Evolutionary conservation across 306 rosid species (phyloP).

Genomic region (Prunus dulcis): DNA sequence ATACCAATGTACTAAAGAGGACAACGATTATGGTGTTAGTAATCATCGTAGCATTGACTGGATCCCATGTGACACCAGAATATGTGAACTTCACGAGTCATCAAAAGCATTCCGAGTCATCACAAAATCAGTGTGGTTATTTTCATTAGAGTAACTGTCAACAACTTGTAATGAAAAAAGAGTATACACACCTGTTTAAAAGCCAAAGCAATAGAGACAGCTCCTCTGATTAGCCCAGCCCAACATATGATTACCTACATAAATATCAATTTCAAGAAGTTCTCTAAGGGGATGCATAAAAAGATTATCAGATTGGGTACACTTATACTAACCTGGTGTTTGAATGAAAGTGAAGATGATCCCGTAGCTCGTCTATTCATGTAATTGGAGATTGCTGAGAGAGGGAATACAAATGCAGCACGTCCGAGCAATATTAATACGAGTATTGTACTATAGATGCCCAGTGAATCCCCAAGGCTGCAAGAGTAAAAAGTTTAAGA

Average conservation of each 20-base stretch:
- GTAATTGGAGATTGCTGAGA: conserved; percentile 64
- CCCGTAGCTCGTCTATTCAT: conserved; percentile 41
- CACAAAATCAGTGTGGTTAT: background rate
- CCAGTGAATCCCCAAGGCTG: conserved; percentile 58
- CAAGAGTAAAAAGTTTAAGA: conserved; percentile 15
- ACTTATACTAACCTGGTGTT: conserved; percentile 55
- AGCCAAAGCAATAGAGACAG: conserved; percentile 92
- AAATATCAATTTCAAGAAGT: background rate
- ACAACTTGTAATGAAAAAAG: background rate
- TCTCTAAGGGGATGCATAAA: background rate
- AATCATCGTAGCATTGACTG: conserved; percentile 69
- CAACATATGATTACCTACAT: conserved; percentile 79
- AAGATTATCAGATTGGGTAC: background rate
- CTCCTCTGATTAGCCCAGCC: conserved; percentile 96
- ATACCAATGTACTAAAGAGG: conserved; percentile 81
- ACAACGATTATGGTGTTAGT: conserved; percentile 79
- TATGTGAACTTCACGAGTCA: conserved; percentile 62
- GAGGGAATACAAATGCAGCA: conserved; percentile 85
- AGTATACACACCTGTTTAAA: conserved; percentile 59
- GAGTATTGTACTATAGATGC: conserved; percentile 52
- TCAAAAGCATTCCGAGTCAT: conserved; percentile 4
- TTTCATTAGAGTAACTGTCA: background rate
- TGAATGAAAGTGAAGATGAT: conserved; percentile 46
- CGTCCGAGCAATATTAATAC: conserved; percentile 67
- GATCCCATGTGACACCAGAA: conserved; percentile 77